Base-by-base conservation (phyloP, 2,329 filamentous ascomycete genomes). In the Fusarium sp. region DNA sequence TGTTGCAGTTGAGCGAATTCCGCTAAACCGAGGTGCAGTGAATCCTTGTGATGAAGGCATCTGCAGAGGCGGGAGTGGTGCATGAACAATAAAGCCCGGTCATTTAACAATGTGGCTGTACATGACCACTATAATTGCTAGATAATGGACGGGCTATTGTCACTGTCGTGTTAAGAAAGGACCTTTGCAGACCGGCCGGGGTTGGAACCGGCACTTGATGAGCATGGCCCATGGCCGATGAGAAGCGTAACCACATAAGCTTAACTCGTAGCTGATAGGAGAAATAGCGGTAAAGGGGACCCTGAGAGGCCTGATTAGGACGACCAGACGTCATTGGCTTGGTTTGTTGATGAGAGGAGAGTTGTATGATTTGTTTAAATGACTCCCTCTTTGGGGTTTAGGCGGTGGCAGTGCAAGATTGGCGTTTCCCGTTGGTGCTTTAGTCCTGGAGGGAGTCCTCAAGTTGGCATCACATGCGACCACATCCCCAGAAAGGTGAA, bases 251-350 rank as follows among this genome's bases (percentile, higher is more conserved):
- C 39, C 20, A 14, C 44, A 59, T 46, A 33, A 54, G 57, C 45
- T 57, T 61, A 47, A 56, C 43, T 40, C 56, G 39, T 35, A 35
- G 17, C 46, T 27, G 40, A 41, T 23, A 54, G 53, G 51, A 60
- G 64, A 10, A 68, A 63, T 53, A 49, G 65, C 70, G 70, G 70
- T 73, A 69, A 52, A 55, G 51, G 51, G 56, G 56, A 55, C 56
- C 47, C 56, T 62, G 41, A 62, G 30, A 32, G 33, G 47, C 56
- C 32, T 43, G 39, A 30, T 30, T 30, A 30, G 27, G 27, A 30
- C 27, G 11, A 30, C 11, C 4, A 11, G 11, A 30, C 27, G 27
- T 30, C 27, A 30, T 30, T 30, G 11, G 27, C 10, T 30, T 30
- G 27, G 27, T 30, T 30, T 30, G 27, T 30, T 30, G 27, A 43